Conservation (phyloP, 345 rosid genomes). For the Capsella bursapastoris region DNA sequence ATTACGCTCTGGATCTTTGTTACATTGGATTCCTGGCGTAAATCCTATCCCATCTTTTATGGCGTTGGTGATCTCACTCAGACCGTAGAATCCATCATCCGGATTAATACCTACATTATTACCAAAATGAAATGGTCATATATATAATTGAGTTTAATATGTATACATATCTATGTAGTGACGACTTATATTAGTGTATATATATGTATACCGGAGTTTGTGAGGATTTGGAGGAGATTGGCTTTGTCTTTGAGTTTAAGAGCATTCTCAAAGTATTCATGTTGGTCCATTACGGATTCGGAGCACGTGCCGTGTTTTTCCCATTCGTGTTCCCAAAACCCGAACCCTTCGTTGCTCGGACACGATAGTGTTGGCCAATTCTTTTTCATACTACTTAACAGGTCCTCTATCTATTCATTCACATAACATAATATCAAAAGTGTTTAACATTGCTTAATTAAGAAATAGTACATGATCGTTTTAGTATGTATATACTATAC, state of each 20-base stretch:
- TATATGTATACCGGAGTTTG: conserved; percentile 50
- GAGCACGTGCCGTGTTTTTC: conserved; percentile 84
- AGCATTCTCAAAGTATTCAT: conserved; percentile 63
- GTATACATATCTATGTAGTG: neutral
- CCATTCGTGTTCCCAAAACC: conserved; percentile 92
- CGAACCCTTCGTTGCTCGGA: conserved; percentile 64
- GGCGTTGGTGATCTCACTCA: conserved; percentile 52
- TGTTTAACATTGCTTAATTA: neutral
- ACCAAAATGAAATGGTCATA: neutral
- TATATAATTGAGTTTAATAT: neutral
- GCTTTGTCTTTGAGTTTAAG: conserved; percentile 57
- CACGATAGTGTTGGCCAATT: conserved; percentile 81
- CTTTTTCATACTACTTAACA: conserved; percentile 50
- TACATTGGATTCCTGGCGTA: conserved; percentile 67
- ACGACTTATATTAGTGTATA: neutral
- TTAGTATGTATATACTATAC: conserved; percentile 39
- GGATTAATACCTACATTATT: conserved; percentile 58
- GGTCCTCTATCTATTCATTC: conserved; percentile 58
- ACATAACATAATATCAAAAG: neutral
- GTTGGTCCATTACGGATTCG: conserved; percentile 70
- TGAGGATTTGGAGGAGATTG: conserved; percentile 64
- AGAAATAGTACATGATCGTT: neutral
- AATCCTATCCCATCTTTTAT: conserved; percentile 54
- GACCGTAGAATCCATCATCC: conserved; percentile 57
- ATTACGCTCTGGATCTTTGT: conserved; percentile 53